A percentile compares a stretch with the other conserved stretches of the same genome.
phyloP scores from a whole-genome alignment of 495 filamentous ascomycete genomes.

The Tuber brumale region DNA sequence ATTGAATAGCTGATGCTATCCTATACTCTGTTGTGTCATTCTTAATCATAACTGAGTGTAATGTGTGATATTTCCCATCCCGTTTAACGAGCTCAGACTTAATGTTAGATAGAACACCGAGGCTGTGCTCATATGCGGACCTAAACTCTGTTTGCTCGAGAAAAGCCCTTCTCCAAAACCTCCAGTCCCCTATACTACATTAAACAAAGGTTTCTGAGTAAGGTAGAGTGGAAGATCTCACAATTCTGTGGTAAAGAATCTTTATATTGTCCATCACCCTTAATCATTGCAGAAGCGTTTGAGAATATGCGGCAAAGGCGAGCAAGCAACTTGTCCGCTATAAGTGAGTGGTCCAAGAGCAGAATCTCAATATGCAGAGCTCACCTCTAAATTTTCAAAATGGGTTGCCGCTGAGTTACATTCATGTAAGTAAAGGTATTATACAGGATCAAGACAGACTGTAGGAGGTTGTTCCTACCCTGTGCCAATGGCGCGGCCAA shows the following conservation, averaged over 20 bases:
- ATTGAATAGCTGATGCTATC: background rate
- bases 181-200: background rate
- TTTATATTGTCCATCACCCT: background rate
- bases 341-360: background rate
- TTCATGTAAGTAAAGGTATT: background rate
- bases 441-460: background rate
- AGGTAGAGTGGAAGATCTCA: background rate
- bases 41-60: background rate
- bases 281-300: background rate
- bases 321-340: background rate
- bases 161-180: constrained; percentile 13
- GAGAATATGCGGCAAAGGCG: background rate
- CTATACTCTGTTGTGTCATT: background rate
- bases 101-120: background rate
- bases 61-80: background rate
- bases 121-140: constrained; percentile 19
- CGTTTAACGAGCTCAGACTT: background rate
- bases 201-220: background rate
- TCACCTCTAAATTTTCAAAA: background rate
- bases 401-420: background rate
- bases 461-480: background rate
- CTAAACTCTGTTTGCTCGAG: constrained; percentile 18
- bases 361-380: background rate
- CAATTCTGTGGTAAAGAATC: background rate
- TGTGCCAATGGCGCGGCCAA: background rate